Base-by-base conservation (phyloP, 1,139 yeast genomes). In the Debaryomyces subglobosus region DNA sequence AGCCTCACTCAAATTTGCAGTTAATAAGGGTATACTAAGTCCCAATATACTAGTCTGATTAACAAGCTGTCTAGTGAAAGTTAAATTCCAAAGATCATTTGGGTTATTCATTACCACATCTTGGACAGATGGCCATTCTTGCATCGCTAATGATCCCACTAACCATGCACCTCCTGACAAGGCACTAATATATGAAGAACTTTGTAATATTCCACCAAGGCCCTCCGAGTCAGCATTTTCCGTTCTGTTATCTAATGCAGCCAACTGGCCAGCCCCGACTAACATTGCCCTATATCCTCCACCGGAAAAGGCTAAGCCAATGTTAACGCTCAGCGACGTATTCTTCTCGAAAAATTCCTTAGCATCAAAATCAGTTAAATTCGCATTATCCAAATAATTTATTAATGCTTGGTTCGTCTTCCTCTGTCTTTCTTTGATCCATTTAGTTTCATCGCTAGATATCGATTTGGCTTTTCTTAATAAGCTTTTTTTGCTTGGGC, bases 241-340 rank as follows among this genome's bases (percentile, higher is more conserved):
- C 5, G 95, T 86, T 59, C 97, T 77, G 57, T 81, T 79, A 63
- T 91, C 97, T 51, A 89, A 67, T 0, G 94, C 97, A 13, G 92
- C 74, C 37, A 90, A 67, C 64, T 85, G 84, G 37, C 97, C 97
- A 1, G 96, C 97, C n/a, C 96, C 96, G 48, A 77, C 69, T 38
- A 90, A 69, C 96, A 90, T 89, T 45, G 97, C 96, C 50, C 97
- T 79, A 68, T 89, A 90, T 3, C 97, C 96, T 59, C 97, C 97
- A 36, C 97, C 97, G 5, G 94, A 84, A 61, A 89, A 86, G 3
- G 96, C 91, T 18, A 90, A 62, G 3, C 86, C 97, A 47, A 89
- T 74, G 44, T 71, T 76, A 47, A 80, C 73, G 27, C 78, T 68
- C 39, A 65, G 53, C 52, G 65, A 71, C 58, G 49, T 68, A 62